Conservation (phyloP, 129 eudicot genomes). For the Mikania micrantha region DNA sequence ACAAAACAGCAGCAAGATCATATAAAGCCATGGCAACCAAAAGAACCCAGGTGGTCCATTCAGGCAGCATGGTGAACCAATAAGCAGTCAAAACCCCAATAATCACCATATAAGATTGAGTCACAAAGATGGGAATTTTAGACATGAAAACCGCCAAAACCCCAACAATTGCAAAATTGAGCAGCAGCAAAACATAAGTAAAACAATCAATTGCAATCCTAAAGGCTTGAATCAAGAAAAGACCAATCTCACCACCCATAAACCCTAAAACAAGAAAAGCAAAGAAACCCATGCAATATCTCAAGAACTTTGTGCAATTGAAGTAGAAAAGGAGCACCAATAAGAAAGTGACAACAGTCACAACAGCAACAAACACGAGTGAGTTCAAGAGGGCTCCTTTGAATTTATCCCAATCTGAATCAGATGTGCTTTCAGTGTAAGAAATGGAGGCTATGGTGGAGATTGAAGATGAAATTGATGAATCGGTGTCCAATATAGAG, state of each 20-base stretch:
- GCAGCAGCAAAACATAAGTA: slow-evolving; percentile 48
- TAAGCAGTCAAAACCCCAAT: no score
- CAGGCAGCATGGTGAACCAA: no score
- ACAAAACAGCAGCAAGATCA: slow-evolving; percentile 94
- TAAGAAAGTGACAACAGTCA: slow-evolving; percentile 74
- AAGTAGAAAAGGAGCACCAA: slow-evolving; percentile 86
- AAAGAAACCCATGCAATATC: slow-evolving; percentile 92
- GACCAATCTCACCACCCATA: slow-evolving; percentile 78
- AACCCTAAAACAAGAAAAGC: slow-evolving; percentile 81
- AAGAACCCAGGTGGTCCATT: slow-evolving; percentile 98
- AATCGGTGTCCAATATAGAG: no score
- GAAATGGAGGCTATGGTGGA: slow-evolving; percentile 81
- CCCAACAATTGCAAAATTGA: slow-evolving; percentile 82
- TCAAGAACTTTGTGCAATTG: slow-evolving; percentile 82
- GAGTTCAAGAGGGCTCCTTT: slow-evolving; percentile 92
- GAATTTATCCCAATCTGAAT: slow-evolving; percentile 82
- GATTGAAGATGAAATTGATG: no score
- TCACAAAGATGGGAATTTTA: no score
- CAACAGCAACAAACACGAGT: slow-evolving; percentile 85
- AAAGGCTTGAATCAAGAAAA: slow-evolving; percentile 52
- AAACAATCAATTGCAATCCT: slow-evolving; percentile 50
- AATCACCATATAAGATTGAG: no score
- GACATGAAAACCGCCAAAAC: slow-evolving; percentile 82
- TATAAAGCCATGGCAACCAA: slow-evolving; percentile 91
- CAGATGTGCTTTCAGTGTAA: slow-evolving; percentile 67